A percentile compares a stretch with the other conserved stretches of the same genome.
Evolutionary conservation across 1,139 yeast genomes (phyloP).

Genomic region (Candida sp.): DNA sequence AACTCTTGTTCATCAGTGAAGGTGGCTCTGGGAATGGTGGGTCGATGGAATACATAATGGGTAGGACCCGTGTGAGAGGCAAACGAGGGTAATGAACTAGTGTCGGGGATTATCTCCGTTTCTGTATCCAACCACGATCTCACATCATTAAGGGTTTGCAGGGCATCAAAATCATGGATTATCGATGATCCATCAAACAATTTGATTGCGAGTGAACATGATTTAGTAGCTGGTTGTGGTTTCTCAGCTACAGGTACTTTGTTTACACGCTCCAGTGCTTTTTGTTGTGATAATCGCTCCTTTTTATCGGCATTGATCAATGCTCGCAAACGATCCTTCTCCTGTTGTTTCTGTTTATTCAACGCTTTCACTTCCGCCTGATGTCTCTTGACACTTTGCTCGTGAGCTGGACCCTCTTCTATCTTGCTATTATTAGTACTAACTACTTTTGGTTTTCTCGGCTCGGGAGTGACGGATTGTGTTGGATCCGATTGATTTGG

Average conservation of each 20-base stretch:
- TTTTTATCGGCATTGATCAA: slow-evolving; percentile 49
- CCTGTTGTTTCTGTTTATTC: slow-evolving; percentile 37
- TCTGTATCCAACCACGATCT: slow-evolving; percentile 61
- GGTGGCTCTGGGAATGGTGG: slow-evolving; percentile 33
- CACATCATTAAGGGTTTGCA: slow-evolving; percentile 49
- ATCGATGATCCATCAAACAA: slow-evolving; percentile 54
- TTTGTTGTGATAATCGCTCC: slow-evolving; percentile 28
- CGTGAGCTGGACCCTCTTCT: neutral
- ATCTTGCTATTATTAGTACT: neutral
- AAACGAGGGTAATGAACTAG: slow-evolving; percentile 32
- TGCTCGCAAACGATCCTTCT: slow-evolving; percentile 50
- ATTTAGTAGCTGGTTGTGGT: slow-evolving; percentile 4
- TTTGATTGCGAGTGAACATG: slow-evolving; percentile 48
- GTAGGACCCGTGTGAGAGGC: slow-evolving; percentile 30
- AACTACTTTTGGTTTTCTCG: neutral
- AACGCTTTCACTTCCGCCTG: slow-evolving; percentile 37
- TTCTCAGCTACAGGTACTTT: neutral
- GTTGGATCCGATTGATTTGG: neutral
- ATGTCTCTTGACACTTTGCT: slow-evolving; percentile 24
- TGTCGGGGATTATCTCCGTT: slow-evolving; percentile 23
- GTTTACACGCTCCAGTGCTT: neutral
- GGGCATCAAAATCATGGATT: slow-evolving; percentile 36
- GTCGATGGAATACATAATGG: slow-evolving; percentile 36
- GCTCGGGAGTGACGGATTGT: neutral
- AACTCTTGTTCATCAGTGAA: slow-evolving; percentile 53